These are phyloP conservation scores for Stagonosporopsis cucurbitacearum DNA, from an alignment of 2,329 filamentous ascomycete species.

Conservation along the genomic window DNA sequence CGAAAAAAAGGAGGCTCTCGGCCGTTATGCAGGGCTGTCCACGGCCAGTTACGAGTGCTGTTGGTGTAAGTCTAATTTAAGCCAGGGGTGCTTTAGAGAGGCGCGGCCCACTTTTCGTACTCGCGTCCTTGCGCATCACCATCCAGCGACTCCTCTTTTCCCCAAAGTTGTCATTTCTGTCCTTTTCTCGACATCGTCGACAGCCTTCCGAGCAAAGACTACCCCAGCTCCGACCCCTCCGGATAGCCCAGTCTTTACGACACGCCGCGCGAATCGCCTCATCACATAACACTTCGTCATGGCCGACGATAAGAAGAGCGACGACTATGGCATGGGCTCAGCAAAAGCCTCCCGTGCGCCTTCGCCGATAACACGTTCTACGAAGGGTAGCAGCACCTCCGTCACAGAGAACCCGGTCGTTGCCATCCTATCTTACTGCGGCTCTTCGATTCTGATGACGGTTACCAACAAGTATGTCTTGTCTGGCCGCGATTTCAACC, in stretches of 20 bases:
- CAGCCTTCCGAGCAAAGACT: conserved; percentile 4
- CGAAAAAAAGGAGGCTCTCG: conserved; percentile 14
- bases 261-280: conserved; percentile 12
- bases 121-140: conserved; percentile 39
- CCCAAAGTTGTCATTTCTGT: conserved; percentile 24
- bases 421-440: conserved; percentile 88
- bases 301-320: conserved; percentile 88
- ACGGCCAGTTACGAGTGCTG: conserved; percentile 18
- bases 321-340: conserved; percentile 69
- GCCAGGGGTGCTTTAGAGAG: conserved; percentile 33
- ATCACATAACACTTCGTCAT: conserved; percentile 57
- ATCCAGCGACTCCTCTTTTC: conserved; percentile 26
- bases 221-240: conserved; percentile 24
- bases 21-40: conserved; percentile 14
- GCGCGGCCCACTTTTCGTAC: conserved; percentile 27
- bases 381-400: conserved; percentile 27
- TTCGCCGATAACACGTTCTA: conserved; percentile 58
- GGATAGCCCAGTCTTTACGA: conserved; percentile 25
- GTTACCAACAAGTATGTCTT: conserved; percentile 99
- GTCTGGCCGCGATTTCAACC: conserved; percentile 87
- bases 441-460: conserved; percentile 98
- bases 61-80: conserved; percentile 19
- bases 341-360: conserved; percentile 53
- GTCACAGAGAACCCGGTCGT: conserved; percentile 77
- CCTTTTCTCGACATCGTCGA: conserved; percentile 24